Conservation (phyloP, 1,139 yeast genomes). For the Candida dubliniensis region DNA sequence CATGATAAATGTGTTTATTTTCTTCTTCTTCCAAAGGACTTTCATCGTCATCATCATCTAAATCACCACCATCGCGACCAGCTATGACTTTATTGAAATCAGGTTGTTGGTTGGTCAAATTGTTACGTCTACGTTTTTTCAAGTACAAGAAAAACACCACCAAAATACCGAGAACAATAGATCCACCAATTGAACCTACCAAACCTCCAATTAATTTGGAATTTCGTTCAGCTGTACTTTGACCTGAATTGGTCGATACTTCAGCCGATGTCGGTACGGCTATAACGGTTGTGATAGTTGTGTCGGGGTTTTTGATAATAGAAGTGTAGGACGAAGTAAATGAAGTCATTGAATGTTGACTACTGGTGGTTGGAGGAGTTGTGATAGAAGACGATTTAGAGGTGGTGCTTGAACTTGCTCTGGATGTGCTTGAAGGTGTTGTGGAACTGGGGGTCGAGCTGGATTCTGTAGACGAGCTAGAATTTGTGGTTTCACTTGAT, state of each 20-base stretch:
- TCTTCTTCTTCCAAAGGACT: slow-evolving; percentile 17
- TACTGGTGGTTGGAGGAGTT: slow-evolving; percentile 7
- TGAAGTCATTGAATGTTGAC: slow-evolving; percentile 10
- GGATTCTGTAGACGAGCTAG: slow-evolving; percentile 8
- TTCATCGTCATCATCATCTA: slow-evolving; percentile 10
- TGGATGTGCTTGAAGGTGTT: too few relatives aligned
- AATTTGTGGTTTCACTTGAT: slow-evolving; percentile 8
- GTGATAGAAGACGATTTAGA: slow-evolving; percentile 7
- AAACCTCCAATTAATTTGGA: slow-evolving; percentile 47
- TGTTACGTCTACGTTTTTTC: slow-evolving; percentile 30
- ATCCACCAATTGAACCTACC: slow-evolving; percentile 51
- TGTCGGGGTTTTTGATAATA: slow-evolving; percentile 24
- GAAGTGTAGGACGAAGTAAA: slow-evolving; percentile 17
- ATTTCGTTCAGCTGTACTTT: slow-evolving; percentile 25
- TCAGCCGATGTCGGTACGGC: slow-evolving; percentile 38
- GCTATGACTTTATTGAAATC: slow-evolving; percentile 35
- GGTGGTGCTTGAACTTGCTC: not conserved
- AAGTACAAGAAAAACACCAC: slow-evolving; percentile 40
- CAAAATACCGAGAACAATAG: slow-evolving; percentile 40
- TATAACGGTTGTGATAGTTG: slow-evolving; percentile 44
- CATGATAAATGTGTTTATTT: slow-evolving; percentile 13
- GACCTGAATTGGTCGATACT: slow-evolving; percentile 8
- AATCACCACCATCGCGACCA: slow-evolving; percentile 2
- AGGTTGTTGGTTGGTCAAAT: slow-evolving; percentile 45
- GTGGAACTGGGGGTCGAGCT: slow-evolving; percentile 2